Percentiles rank a stretch among this genome's conserved stretches.
Conservation (phyloP, 805 yeast genomes). For the Candida arabinofermentans region DNA sequence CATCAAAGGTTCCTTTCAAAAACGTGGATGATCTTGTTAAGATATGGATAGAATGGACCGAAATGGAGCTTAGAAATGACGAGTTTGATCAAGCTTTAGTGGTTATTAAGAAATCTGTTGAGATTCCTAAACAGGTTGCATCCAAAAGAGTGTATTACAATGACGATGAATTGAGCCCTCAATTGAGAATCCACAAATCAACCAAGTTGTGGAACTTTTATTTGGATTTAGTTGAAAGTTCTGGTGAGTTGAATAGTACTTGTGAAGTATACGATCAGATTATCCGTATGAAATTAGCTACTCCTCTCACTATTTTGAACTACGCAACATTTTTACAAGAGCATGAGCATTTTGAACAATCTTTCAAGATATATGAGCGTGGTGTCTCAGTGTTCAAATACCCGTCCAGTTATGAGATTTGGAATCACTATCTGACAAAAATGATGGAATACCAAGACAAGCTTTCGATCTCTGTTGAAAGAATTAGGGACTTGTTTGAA, state of each 20-base stretch:
- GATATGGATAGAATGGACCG: conserved; percentile 75
- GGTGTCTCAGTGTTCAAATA: conserved; percentile 61
- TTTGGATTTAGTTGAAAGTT: conserved; percentile 63
- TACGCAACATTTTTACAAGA: conserved; percentile 60
- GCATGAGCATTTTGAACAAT: conserved; percentile 40
- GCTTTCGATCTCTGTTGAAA: conserved; percentile 39
- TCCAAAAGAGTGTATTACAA: conserved; percentile 25
- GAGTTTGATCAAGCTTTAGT: conserved; percentile 38
- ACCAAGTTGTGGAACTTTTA: conserved; percentile 68
- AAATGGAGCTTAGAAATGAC: conserved; percentile 50
- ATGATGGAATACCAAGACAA: conserved; percentile 34
- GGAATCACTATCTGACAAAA: conserved; percentile 63
- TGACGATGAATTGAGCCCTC: conserved; percentile 47
- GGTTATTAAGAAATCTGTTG: conserved; percentile 33
- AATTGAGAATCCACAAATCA: conserved; percentile 56
- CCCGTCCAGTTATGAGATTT: conserved; percentile 63
- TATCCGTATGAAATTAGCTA: conserved; percentile 58
- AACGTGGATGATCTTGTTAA: conserved; percentile 60
- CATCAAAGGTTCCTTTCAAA: conserved; percentile 66
- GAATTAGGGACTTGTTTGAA: conserved; percentile 73
- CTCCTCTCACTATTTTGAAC: conserved; percentile 61
- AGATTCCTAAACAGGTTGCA: conserved; percentile 15
- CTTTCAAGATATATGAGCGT: conserved; percentile 61
- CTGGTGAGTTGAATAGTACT: conserved; percentile 39
- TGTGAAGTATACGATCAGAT: conserved; percentile 47